A percentile compares a stretch with the other conserved stretches of the same genome.
Evolutionary conservation across 371 early-diverging fungal species (phyloP).

Genomic region (Smittium mucronatum): DNA sequence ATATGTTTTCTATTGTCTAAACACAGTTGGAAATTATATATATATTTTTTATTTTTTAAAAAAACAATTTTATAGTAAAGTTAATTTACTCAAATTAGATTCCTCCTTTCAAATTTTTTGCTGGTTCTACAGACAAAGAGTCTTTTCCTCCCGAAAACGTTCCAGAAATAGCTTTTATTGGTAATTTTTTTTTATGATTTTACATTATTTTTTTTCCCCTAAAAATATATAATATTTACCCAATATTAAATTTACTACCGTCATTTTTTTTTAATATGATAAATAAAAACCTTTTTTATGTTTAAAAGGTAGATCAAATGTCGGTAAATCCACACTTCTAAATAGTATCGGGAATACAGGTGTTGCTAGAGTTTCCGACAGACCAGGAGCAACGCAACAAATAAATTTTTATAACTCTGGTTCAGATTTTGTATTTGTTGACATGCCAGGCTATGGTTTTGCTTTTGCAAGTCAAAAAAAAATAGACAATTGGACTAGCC

Average conservation of each 20-base stretch:
- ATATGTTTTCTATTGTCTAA: too few relatives aligned
- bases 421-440: slow-evolving; percentile 50
- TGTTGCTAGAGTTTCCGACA: slow-evolving; percentile 36
- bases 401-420: slow-evolving; percentile 61
- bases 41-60: slow-evolving; percentile 5
- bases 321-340: slow-evolving; percentile 63
- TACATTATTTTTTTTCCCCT: too few relatives aligned
- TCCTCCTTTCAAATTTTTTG: slow-evolving; percentile 47
- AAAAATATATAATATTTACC: too few relatives aligned
- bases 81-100: slow-evolving; percentile 26
- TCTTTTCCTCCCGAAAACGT: slow-evolving; percentile 47
- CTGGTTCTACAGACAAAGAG: slow-evolving; percentile 45
- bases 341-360: slow-evolving; percentile 50
- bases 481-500: slow-evolving; percentile 41
- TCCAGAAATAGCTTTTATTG: slow-evolving; percentile 56
- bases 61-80: neutral
- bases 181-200: too few relatives aligned
- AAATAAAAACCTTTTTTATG: too few relatives aligned
- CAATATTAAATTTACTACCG: too few relatives aligned
- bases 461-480: slow-evolving; percentile 60
- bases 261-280: too few relatives aligned
- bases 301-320: slow-evolving; percentile 52
- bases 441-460: slow-evolving; percentile 84
- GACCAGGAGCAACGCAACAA: slow-evolving; percentile 70
- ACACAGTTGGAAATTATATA: too few relatives aligned